Base-by-base conservation (phyloP, 352 stramenopile genomes). In the Phytophthora megakarya region DNA sequence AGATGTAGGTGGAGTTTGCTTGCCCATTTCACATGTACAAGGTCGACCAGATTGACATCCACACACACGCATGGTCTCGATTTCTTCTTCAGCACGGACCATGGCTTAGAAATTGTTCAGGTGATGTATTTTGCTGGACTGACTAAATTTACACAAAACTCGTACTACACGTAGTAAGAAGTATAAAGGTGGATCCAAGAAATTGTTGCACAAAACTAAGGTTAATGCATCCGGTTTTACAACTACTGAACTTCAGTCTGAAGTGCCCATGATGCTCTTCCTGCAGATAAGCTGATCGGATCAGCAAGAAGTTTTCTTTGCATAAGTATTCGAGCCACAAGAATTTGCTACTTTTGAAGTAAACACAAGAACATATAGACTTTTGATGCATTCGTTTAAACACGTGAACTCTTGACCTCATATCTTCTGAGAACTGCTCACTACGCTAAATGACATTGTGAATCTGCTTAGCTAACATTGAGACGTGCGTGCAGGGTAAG, bases 51-150 rank as follows among this genome's bases (percentile, higher is more conserved):
- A 65, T 33, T 86, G 82, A 28, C 82, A 91, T 12, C 82, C 82
- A 30, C 82, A 91, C 38, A 60, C 46, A 28, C 75, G 74, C 82
- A 89, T 91, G 47, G 82, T 89, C 40, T 83, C 78, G 18, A 39
- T 44, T 42, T 59, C 66, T 43, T 68, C 66, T 51, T 74, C 52
- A 1, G 23, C 40, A 4, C 67, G 65, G 9, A 61, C 56, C 67
- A 68, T 78, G 23, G 23, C 23, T 16, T 21, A 19, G 9, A 11
- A 3, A 12, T 48, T 33, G 23, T 2, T 48, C n/a, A n/a, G n/a
- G n/a, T n/a, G n/a, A n/a, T n/a, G n/a, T n/a, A n/a, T n/a, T n/a
- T n/a, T n/a, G n/a, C 9, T 28, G 9, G 21, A 19, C 15, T 25
- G 16, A 61, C 44, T 48, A 57, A 57, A 55, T 46, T 57, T 57